Evolutionary conservation across 257 asterid genomes (phyloP), one percentile per base, ranked within the genome.

Genomic region (Fraxinus pennsylvanica): DNA sequence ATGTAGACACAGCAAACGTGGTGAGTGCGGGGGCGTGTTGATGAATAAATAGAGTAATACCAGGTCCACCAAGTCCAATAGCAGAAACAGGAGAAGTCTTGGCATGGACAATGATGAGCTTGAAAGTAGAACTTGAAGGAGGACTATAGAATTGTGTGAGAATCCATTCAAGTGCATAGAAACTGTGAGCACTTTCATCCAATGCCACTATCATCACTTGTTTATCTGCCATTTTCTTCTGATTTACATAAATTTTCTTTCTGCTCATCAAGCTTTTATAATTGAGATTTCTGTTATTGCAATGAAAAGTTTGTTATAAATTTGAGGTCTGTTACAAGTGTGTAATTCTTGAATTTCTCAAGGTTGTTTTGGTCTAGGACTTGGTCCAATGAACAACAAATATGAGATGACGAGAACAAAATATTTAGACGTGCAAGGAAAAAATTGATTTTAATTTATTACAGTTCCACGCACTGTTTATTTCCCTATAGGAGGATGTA

Each of bases 171-270:
- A 86, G 71, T 9, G 89, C 87, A 72, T 86, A 83, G 68, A 69
- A 83, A 74, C 89, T 86, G 59, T 86, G 87, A 7, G 81, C 86
- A 68, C 86, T 81, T 27, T 81, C 87, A 69, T 86, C 89, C 6
- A 86, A 39, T 21, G 81, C 86, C 10, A 86, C 36, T 5, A 86
- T n/a, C 85, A 86, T 81, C 74, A 86, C 78, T 66, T 81, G 85
- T 72, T 83, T 86, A 8, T 65, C 79, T 21, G 67, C 76, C 85
- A 59, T 81, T 76, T 67, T 50, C 2, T 66, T 33, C 10, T 7
- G 15, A 30, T 38, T 74, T 71, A 19, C 30, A 41, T 30, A 25
- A 43, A 43, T 9, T 29, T 30, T 12, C 8, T 63, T 43, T 41
- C n/a, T 13, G 9, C 59, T 8, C 9, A 45, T 43, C 12, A 21